Conservation (phyloP, 805 yeast species). For the Starmerella bacillaris region DNA sequence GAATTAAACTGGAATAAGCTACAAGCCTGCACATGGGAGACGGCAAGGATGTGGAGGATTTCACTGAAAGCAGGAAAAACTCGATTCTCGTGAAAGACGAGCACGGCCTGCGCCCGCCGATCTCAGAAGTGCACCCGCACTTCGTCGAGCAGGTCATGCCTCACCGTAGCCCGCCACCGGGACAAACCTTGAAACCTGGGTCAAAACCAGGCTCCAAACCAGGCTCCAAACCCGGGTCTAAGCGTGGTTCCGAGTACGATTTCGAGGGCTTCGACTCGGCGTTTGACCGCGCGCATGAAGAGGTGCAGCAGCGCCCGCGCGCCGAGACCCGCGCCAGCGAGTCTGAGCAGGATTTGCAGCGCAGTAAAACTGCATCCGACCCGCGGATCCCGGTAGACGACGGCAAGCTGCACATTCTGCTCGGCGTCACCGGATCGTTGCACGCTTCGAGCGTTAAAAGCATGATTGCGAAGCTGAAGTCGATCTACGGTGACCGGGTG, state of each 20-base stretch:
- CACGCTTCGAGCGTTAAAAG: constrained; percentile 65
- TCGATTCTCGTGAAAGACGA: constrained; percentile 16
- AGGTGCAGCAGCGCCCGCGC: neutral
- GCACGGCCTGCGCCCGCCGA: constrained; percentile 4
- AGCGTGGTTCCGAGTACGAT: neutral
- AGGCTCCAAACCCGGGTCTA: neutral
- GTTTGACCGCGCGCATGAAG: neutral
- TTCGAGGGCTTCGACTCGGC: neutral
- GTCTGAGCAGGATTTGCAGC: constrained; percentile 5
- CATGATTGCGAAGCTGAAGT: constrained; percentile 65
- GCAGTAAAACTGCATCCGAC: constrained; percentile 27
- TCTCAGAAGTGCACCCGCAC: constrained; percentile 16
- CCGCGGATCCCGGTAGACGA: constrained; percentile 61
- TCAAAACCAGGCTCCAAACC: neutral
- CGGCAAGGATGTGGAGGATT: constrained; percentile 2
- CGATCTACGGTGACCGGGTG: constrained; percentile 59
- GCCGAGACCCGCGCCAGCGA: neutral
- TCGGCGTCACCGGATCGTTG: constrained; percentile 80
- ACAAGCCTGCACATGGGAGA: no score
- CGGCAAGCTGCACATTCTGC: constrained; percentile 65
- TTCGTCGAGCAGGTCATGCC: constrained; percentile 14
- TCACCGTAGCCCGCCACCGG: constrained; percentile 7
- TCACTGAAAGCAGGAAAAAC: constrained; percentile 12
- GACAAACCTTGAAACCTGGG: neutral
- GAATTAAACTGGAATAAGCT: no score